Evolutionary conservation across 345 rosid genomes (phyloP).

Genomic region (Bruguiera gymnorhiza): DNA sequence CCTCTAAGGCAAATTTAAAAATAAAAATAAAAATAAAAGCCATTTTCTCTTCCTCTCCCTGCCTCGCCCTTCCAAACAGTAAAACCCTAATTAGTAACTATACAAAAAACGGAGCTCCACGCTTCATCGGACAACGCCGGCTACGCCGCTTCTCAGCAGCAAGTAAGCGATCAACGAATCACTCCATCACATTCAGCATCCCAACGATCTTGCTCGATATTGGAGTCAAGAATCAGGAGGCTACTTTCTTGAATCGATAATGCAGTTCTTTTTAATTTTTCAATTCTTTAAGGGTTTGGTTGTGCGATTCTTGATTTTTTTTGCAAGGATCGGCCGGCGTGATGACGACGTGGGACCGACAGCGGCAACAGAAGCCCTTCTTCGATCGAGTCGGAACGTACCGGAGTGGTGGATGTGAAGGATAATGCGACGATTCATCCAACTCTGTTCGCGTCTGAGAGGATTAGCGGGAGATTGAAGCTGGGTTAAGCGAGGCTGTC

Average conservation of each 20-base stretch:
- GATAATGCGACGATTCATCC: constrained; percentile 93
- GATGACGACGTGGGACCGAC: constrained; percentile 51
- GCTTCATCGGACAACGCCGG: constrained; percentile 96
- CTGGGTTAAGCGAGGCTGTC: constrained; percentile 70
- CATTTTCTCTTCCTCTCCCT: background rate
- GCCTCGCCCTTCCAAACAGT: background rate
- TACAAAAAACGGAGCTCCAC: constrained; percentile 74
- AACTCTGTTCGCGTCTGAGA: constrained; percentile 79
- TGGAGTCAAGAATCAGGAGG: too few relatives aligned
- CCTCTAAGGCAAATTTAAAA: too few relatives aligned
- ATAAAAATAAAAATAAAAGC: background rate
- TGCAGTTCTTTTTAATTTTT: background rate
- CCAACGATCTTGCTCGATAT: too few relatives aligned
- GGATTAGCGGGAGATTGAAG: constrained; percentile 88
- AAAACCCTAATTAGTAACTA: constrained; percentile 11
- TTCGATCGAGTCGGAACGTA: constrained; percentile 51
- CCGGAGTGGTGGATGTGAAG: constrained; percentile 65
- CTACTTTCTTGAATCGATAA: background rate
- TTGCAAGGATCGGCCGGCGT: constrained; percentile 62
- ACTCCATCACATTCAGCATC: too few relatives aligned
- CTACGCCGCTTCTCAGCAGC: constrained; percentile 85
- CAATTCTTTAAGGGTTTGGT: background rate
- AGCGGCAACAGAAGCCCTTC: constrained; percentile 56
- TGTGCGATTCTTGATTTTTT: constrained; percentile 2
- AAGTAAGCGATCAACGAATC: constrained; percentile 37